Base-by-base conservation (phyloP, 768 basidiomycete species). In the Amanita thiersii region DNA sequence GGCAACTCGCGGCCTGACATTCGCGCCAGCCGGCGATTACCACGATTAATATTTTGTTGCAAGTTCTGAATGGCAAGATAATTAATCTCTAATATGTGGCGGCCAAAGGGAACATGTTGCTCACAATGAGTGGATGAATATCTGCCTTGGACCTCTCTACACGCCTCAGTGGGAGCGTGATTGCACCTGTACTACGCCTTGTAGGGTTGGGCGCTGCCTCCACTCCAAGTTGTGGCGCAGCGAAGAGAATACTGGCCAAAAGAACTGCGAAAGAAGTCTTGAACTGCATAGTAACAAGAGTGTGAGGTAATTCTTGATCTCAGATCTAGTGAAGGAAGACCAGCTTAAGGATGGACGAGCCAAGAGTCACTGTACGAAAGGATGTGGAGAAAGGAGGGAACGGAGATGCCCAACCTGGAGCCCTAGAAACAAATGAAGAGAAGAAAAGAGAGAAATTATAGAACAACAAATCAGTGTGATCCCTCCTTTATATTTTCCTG, bases 31-130 rank as follows among this genome's bases (percentile, higher is more conserved):
- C 85, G 81, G 43, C 67, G 70, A 40, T 73, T 61, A 39, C 71
- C 68, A 37, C 75, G 78, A 58, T 86, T 87, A 47, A 82, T 72
- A 51, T 79, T 69, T 58, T 81, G 85, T 57, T 86, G 83, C 24
- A 79, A 59, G 33, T 71, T 57, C 86, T 88, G 52, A 15, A 19
- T 36, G 15, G 11, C 18, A 31, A 45, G 18, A 15, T 23, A 32
- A 45, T 24, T 39, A 32, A 40, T 34, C 14, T 26, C 7, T 34
- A 37, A 2, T 20, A 23, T 24, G 19, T 2, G 20, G 20, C 26
- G 20, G 29, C 26, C 6, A 32, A 29, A 17, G 21, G 28, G 42
- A 19, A 28, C 18, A 40, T 28, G 12, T 24, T 43, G 60, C 64
- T 21, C 46, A 69, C 69, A 33, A 71, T 59, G 17, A 55, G 52